Percentiles rank a stretch among this genome's conserved stretches.
Evolutionary conservation across 106 monocot genomes (phyloP).

Genomic region (Iris macrosiphon): DNA sequence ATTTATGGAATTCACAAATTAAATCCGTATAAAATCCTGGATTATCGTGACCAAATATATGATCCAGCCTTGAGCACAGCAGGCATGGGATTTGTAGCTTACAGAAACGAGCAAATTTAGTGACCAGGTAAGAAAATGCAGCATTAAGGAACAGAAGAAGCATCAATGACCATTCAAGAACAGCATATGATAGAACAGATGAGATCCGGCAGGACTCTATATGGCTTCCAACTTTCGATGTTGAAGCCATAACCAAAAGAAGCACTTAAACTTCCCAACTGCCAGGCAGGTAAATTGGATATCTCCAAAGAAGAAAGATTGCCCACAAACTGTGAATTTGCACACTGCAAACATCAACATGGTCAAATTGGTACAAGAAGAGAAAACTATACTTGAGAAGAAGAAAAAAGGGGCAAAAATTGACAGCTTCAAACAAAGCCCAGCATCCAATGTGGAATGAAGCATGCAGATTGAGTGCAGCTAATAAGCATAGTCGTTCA

Average conservation of each 20-base stretch:
- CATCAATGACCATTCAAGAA: constrained; percentile 76
- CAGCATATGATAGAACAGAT: constrained; percentile 48
- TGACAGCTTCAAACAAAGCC: too few species aligned
- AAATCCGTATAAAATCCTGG: constrained; percentile 47
- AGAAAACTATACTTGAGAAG: too few species aligned
- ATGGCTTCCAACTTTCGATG: neutral
- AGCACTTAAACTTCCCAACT: too few species aligned
- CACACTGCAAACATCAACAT: too few species aligned
- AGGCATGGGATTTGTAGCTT: constrained; percentile 75
- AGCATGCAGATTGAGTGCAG: too few species aligned
- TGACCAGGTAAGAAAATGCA: constrained; percentile 47
- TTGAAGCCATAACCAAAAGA: constrained; percentile 50
- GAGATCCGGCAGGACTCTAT: constrained; percentile 19
- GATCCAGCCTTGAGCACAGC: constrained; percentile 79
- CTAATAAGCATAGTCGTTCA: too few species aligned
- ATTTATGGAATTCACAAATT: constrained; percentile 62
- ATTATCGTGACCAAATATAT: constrained; percentile 52
- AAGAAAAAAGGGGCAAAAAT: too few species aligned
- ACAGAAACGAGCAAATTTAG: constrained; percentile 53
- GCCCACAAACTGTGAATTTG: too few species aligned
- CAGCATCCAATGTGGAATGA: too few species aligned
- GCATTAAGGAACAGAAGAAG: constrained; percentile 60
- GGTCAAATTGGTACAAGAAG: too few species aligned
- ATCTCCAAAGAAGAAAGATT: too few species aligned
- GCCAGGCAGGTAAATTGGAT: too few species aligned